Conservation (phyloP, 108 stramenopile genomes). For the Aurantiochytrium sp. region DNA sequence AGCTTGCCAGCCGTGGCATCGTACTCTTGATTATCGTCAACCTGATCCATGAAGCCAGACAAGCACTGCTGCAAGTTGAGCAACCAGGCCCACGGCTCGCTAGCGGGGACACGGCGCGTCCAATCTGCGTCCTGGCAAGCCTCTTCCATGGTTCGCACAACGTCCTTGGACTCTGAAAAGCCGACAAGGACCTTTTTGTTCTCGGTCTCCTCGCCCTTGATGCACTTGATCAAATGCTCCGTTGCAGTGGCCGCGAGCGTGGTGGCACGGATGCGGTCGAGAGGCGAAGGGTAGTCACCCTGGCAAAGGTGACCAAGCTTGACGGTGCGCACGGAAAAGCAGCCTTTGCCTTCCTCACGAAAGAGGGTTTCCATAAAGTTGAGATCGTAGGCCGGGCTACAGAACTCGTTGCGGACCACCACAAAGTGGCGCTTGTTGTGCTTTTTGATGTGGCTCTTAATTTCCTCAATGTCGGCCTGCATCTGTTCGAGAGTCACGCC, state of each 20-base stretch:
- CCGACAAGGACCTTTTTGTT: not conserved
- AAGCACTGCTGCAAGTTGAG: not conserved
- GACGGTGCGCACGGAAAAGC: not conserved
- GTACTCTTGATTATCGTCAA: too few species aligned
- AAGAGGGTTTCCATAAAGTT: conserved; percentile 9
- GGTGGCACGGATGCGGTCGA: conserved; percentile 1
- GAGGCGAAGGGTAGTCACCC: not conserved
- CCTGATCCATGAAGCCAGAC: not conserved
- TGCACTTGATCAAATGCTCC: not conserved
- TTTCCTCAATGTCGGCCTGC: not conserved
- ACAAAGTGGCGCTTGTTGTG: not conserved
- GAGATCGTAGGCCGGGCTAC: not conserved
- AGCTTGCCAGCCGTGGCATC: too few species aligned
- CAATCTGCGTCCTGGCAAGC: not conserved
- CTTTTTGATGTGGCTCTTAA: not conserved
- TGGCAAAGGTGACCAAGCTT: conserved; percentile 4
- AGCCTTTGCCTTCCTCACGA: conserved; percentile 3
- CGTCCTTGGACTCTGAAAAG: not conserved
- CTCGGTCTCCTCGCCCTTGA: not conserved
- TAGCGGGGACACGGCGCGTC: not conserved
- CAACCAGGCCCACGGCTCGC: not conserved
- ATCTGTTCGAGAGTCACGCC: not conserved
- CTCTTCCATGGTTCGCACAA: not conserved
- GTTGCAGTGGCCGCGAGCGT: not conserved
- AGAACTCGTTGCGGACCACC: not conserved